These are phyloP conservation scores for Glycine latifolia DNA, from an alignment of 306 rosid genomes.

Conservation along the genomic window DNA sequence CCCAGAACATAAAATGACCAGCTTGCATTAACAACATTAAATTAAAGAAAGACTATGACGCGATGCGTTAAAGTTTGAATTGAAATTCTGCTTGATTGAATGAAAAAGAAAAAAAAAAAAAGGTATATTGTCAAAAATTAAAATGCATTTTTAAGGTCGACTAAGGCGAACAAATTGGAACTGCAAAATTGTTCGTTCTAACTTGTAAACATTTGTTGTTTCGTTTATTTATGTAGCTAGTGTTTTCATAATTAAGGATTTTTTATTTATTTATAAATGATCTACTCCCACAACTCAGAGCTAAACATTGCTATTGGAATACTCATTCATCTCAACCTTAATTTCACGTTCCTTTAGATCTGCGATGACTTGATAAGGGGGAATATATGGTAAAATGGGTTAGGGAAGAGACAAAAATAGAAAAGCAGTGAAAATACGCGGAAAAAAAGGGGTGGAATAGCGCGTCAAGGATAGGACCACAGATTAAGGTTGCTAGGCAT, in stretches of 20 bases:
- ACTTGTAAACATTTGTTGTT: neutral
- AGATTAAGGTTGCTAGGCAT: conserved; percentile 26
- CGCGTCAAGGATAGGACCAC: conserved; percentile 2
- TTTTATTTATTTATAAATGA: neutral
- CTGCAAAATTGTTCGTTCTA: neutral
- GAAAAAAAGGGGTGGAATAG: conserved; percentile 12
- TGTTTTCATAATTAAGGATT: neutral
- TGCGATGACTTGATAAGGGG: conserved; percentile 35
- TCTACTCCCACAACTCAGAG: neutral
- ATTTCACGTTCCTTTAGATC: conserved; percentile 11
- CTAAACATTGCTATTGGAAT: conserved; percentile 18
- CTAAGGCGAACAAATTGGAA: neutral
- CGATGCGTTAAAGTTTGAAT: neutral
- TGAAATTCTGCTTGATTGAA: no score
- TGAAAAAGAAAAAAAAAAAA: no score
- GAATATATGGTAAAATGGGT: conserved; percentile 43
- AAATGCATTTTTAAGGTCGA: neutral
- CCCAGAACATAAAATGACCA: neutral
- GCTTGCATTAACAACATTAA: conserved; percentile 1
- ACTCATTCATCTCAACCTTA: conserved; percentile 12
- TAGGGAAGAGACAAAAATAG: conserved; percentile 44
- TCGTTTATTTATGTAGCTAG: neutral
- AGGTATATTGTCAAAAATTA: no score
- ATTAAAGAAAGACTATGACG: neutral
- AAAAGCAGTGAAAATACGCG: conserved; percentile 43